Evolutionary conservation across 1,284 basidiomycete genomes (phyloP), one percentile per base, ranked within the genome.

Genomic region (Pseudozyma flocculosa): DNA sequence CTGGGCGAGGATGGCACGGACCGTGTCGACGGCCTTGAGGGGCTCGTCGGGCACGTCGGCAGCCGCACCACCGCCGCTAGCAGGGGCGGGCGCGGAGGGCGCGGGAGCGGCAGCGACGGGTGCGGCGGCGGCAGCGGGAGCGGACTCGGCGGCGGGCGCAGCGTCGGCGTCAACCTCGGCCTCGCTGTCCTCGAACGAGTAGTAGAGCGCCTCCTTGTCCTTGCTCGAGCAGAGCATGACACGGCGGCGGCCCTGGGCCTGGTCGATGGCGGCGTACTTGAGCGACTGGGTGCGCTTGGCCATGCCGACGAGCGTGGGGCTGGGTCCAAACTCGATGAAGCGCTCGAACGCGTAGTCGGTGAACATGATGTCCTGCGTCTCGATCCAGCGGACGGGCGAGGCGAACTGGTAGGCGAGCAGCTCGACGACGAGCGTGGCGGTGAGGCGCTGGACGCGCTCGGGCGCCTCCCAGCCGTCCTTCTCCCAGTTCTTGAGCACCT

Each of bases 331-430:
- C 79, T 98, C 94, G 76, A 98, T 87, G 73, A 97, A 84, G 24
- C 94, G 86, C 81, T 97, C 93, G 72, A 96, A 96, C 58, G 85
- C 83, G 83, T 87, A 95, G 53, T 86, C 81, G 7, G 82, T 85
- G 82, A 98, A 98, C 57, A 98, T 84, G 42, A 90, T 85, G 74
- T 98, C 94, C 78, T 97, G 94, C 0, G 94, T 98, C 82, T 97
- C 90, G 75, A 98, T 98, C 94, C 94, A 97, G 51, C 92, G 87
- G 23, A 98, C 93, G 37, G 70, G 65, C 47, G 65, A 79, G 18
- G 78, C 79, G 71, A 93, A 93, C 78, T 98, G 94, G 78, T 97
- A 97, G 15, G 94, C 92, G 40, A 98, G 84, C 50, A 97, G 85
- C 79, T 97, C 94, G 68, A 96, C 92, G 57, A 98, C 86, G 70